Base-by-base conservation (phyloP, 2,329 filamentous ascomycete genomes). In the Hypoxylon sp. region DNA sequence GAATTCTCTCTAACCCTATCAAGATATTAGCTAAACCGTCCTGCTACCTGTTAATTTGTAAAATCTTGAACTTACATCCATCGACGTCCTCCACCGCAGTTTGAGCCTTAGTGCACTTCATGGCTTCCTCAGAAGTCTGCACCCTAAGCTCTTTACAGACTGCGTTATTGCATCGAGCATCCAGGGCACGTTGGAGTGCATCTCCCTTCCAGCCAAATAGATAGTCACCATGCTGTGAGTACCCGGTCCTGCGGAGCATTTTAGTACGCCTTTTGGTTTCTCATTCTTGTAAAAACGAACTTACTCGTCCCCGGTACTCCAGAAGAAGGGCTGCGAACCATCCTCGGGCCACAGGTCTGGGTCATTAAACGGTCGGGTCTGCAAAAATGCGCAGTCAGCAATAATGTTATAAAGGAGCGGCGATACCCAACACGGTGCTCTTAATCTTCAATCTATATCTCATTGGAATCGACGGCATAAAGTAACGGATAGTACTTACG, bases 171-270 rank as follows among this genome's bases (percentile, higher is more conserved):
- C 79, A 80, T 34, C 71, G 68, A 51, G 78, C 79, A 62, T 81
- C 74, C 67, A 81, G 74, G 19, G 79, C 78, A 23, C 77, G 76
- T 61, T 81, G 79, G 8, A 81, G 77, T 2, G 76, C 71, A 68
- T 81, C 77, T 23, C 72, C 79, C 59, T 80, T 74, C 79, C 79
- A 81, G 53, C 79, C 79, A 67, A 81, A 81, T 37, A 81, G 68
- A 68, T 81, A 81, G 68, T 81, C 79, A 50, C 78, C 77, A 46
- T 79, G 77, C 19, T 75, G 73, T 0, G 71, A 73, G 45, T 65
- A 75, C 2, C 73, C 73, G 19, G 63, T 63, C 11, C 71, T 73
- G n/a, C 11, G 27, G 7, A 32, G 7, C 5, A 12, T 6, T 34
- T 60, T 43, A 56, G 34, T 56, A 16, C 3, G 21, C 29, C 7